Base-by-base conservation (phyloP, 2,329 filamentous ascomycete genomes). In the Aspergillus jensenii region DNA sequence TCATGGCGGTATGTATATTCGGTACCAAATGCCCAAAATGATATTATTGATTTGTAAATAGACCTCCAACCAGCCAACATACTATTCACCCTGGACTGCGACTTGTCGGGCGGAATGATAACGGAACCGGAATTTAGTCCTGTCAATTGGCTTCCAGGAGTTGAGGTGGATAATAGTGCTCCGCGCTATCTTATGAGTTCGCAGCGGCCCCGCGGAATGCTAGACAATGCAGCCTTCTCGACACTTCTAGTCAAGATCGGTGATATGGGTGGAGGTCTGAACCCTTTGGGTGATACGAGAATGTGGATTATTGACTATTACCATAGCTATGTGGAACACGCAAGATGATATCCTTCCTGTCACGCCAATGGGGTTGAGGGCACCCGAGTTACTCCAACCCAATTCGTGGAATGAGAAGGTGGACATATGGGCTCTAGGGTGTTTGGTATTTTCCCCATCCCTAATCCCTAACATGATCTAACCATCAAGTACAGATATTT, bases 31-130 rank as follows among this genome's bases (percentile, higher is more conserved):
- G 23, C 23, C 23, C 23, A 23, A 23, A 23, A 23, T 23, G 31
- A 23, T 21, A 41, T 6, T 55, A 15, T 17, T 55, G 50, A 45
- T 25, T 25, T 51, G 27, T 23, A 3, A 48, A 8, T 21, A 68
- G 63, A 66, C 37, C 54, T 66, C 46, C 61, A 68, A 50, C 66
- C 64, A 14, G 65, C 65, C 35, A 68, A 66, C 55, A 61, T 68
- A 27, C 52, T 67, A 54, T 52, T 66, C 46, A 60, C 60, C 27
- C 15, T 46, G 31, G 12, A 40, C 54, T 40, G 44, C n/a, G 25
- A 31, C 23, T 23, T 23, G 45, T 21, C 21, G 21, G 43, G 33
- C 14, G 44, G 19, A 33, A 47, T 61, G 21, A 17, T 44, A 1
- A 23, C 58, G 5, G 48, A 57, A 11, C 62, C 63, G 2, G 50